phyloP scores from a whole-genome alignment of 495 filamentous ascomycete species.

The Penicillium chermesinum region DNA sequence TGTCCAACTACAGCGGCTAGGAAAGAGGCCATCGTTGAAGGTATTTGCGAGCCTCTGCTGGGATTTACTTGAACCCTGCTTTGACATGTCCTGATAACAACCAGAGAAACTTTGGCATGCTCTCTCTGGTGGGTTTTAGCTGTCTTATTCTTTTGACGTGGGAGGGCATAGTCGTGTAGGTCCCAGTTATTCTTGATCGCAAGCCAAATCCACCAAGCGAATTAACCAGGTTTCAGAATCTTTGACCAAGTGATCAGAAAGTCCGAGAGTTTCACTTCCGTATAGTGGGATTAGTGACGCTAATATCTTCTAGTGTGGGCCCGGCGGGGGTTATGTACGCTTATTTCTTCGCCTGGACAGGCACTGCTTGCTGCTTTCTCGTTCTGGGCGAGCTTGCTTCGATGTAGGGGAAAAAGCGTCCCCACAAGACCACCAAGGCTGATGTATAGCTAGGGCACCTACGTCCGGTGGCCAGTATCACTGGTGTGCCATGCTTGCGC shows the following conservation, averaged over 20 bases:
- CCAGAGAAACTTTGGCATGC: constrained; percentile 29
- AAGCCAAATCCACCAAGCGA: background rate
- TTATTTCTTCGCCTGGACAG: constrained; percentile 46
- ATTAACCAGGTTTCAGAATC: background rate
- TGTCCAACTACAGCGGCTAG: constrained; percentile 28
- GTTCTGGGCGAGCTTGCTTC: constrained; percentile 43
- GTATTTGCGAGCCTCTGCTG: constrained; percentile 9
- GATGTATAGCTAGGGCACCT: constrained; percentile 24
- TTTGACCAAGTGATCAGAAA: background rate
- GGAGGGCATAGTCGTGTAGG: constrained; percentile 31
- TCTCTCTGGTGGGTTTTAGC: constrained; percentile 34
- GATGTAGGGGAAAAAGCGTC: constrained; percentile 27
- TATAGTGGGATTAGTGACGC: background rate
- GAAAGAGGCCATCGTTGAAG: constrained; percentile 39
- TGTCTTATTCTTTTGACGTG: constrained; percentile 37
- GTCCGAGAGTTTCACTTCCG: background rate
- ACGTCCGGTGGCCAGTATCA: constrained; percentile 42
- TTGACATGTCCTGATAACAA: background rate
- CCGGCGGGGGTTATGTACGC: constrained; percentile 46
- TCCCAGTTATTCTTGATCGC: constrained; percentile 1
- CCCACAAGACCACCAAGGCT: background rate
- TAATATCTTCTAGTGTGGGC: constrained; percentile 30
- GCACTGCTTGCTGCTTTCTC: constrained; percentile 34
- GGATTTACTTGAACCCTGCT: background rate
- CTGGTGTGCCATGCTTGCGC: constrained; percentile 41